phyloP scores from a whole-genome alignment of 2,329 filamentous ascomycete genomes.

The Aspergillus caelatus region DNA sequence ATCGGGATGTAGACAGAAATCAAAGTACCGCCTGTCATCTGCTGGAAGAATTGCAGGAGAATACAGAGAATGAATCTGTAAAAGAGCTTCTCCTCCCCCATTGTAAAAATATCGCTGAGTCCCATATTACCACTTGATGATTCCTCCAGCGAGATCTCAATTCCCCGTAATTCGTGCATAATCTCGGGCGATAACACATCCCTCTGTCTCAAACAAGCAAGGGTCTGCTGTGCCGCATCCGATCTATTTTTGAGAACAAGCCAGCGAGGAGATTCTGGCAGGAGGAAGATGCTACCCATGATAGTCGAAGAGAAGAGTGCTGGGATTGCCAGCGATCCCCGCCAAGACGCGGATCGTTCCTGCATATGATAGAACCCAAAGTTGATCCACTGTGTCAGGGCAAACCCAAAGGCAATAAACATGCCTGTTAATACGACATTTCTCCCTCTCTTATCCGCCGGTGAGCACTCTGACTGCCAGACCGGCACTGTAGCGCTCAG shows the following conservation, averaged over 20 bases:
- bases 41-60: constrained; percentile 52
- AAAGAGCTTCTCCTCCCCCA: constrained; percentile 52
- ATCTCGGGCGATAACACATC: constrained; percentile 40
- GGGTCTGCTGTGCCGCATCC: constrained; percentile 26
- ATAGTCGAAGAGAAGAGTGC: constrained; percentile 33
- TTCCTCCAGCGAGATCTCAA: constrained; percentile 49
- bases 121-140: constrained; percentile 44
- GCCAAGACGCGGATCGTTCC: constrained; percentile 37
- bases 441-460: constrained; percentile 23
- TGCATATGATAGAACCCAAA: constrained; percentile 40
- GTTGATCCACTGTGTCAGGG: constrained; percentile 50
- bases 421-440: constrained; percentile 37
- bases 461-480: constrained; percentile 40
- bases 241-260: constrained; percentile 28
- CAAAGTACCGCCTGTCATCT: constrained; percentile 37
- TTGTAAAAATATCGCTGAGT: constrained; percentile 55
- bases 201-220: constrained; percentile 19
- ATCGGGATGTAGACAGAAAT: constrained; percentile 45
- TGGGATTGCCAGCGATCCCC: constrained; percentile 42
- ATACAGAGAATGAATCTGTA: constrained; percentile 53
- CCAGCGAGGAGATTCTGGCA: constrained; percentile 43
- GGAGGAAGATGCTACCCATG: constrained; percentile 29
- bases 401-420: constrained; percentile 48
- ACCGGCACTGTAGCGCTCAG: constrained; percentile 49
- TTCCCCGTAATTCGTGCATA: constrained; percentile 49